Percentiles rank a stretch among this genome's conserved stretches.
Evolutionary conservation across 176 grass and related monocot genomes (phyloP).

Genomic region (Rhynchospora tenuis): DNA sequence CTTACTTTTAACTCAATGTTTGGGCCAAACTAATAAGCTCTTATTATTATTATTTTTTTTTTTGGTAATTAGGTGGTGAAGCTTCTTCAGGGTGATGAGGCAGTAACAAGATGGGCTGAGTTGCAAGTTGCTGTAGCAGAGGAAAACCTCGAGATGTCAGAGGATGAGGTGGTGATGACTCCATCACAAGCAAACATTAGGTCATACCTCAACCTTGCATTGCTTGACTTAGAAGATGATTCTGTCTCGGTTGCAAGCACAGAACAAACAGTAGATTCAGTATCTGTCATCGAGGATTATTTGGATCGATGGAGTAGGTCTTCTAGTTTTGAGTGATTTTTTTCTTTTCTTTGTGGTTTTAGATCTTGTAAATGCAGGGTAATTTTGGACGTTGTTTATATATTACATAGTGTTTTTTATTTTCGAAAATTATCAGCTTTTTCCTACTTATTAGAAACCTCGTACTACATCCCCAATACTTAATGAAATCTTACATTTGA

Average conservation of each 20-base stretch:
- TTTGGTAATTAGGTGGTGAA: constrained; percentile 43
- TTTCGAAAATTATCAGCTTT: not conserved
- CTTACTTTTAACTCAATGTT: not conserved
- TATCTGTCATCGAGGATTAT: constrained; percentile 53
- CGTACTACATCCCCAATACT: too few species aligned
- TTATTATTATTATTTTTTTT: not conserved
- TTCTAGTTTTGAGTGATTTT: constrained; percentile 61
- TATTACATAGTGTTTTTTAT: not conserved
- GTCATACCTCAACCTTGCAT: constrained; percentile 70
- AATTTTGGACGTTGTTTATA: constrained; percentile 15
- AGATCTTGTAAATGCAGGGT: not conserved
- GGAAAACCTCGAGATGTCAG: constrained; percentile 33
- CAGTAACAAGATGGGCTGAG: constrained; percentile 45
- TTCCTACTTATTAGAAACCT: not conserved
- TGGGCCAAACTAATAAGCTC: not conserved
- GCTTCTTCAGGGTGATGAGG: constrained; percentile 60
- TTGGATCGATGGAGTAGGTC: constrained; percentile 62
- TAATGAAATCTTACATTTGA: too few species aligned
- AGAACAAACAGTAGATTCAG: constrained; percentile 46
- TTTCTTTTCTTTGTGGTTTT: not conserved
- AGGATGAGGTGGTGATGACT: constrained; percentile 42
- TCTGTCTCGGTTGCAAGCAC: constrained; percentile 69
- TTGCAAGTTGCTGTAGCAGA: constrained; percentile 29
- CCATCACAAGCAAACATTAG: constrained; percentile 42
- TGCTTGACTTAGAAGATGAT: constrained; percentile 82